Conservation (phyloP, 805 yeast species). For the Spencermartinsiella europaea region DNA sequence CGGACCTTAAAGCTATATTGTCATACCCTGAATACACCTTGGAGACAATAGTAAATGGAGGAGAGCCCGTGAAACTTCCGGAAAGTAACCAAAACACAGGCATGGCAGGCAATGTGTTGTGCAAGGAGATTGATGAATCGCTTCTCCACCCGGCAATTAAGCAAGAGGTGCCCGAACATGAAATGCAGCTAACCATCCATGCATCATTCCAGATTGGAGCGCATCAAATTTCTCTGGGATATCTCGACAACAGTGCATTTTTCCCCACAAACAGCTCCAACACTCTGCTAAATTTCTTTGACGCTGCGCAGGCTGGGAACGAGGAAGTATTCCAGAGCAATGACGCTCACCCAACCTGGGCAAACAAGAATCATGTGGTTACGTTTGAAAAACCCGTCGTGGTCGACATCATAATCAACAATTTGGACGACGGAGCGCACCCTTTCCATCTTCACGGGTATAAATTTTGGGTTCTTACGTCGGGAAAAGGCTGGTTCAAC, state of each 20-base stretch:
- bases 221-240: constrained; percentile 32
- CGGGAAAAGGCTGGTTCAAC: constrained; percentile 47
- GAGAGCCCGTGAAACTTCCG: background rate
- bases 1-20: constrained; percentile 33
- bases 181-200: constrained; percentile 31
- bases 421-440: constrained; percentile 80
- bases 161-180: constrained; percentile 27
- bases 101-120: constrained; percentile 23
- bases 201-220: constrained; percentile 32
- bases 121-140: constrained; percentile 25
- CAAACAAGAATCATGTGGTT: constrained; percentile 50
- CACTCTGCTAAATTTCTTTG: constrained; percentile 22
- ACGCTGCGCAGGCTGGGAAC: constrained; percentile 26
- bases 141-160: constrained; percentile 21
- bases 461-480: constrained; percentile 67
- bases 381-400: constrained; percentile 56
- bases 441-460: constrained; percentile 95
- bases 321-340: constrained; percentile 47
- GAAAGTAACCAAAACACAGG: background rate
- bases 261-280: constrained; percentile 25
- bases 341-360: constrained; percentile 46
- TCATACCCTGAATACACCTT: constrained; percentile 20
- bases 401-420: constrained; percentile 72
- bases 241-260: constrained; percentile 26
- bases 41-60: background rate